Percentiles rank a stretch among this genome's conserved stretches.
These are phyloP conservation scores for Polymyxa betae DNA, from an alignment of 208 protist species.

Conservation along the genomic window DNA sequence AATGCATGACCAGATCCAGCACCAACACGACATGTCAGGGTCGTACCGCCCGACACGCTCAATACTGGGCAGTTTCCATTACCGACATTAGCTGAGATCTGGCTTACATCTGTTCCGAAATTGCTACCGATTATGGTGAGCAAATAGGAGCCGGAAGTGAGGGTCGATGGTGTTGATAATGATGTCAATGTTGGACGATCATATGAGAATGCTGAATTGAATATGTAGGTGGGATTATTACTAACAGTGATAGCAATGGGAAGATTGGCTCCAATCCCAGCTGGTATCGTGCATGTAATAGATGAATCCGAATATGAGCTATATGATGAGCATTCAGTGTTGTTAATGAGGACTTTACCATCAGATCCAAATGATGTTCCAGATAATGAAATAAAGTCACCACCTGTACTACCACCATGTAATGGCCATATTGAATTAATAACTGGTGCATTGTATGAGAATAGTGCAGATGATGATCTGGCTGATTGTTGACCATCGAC, in stretches of 20 bases:
- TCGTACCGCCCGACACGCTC: not conserved
- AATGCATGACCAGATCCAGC: not conserved
- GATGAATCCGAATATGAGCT: not conserved
- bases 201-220: constrained; percentile 12
- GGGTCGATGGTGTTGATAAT: not conserved
- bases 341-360: not conserved
- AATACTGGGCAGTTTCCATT: not conserved
- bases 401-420: not conserved
- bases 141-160: not conserved
- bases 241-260: not conserved
- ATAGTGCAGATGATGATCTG: not conserved
- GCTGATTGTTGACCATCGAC: not conserved
- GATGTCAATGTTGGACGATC: not conserved
- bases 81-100: not conserved
- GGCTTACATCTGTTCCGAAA: not conserved
- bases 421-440: not conserved
- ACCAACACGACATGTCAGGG: not conserved
- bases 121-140: constrained; percentile 21
- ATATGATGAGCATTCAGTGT: not conserved
- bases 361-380: constrained; percentile 1
- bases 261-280: not conserved
- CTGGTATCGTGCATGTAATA: not conserved
- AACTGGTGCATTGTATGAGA: not conserved
- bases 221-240: not conserved
- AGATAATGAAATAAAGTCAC: not conserved